Base-by-base conservation (phyloP, 2,329 filamentous ascomycete species). In the Xylaria digitata region DNA sequence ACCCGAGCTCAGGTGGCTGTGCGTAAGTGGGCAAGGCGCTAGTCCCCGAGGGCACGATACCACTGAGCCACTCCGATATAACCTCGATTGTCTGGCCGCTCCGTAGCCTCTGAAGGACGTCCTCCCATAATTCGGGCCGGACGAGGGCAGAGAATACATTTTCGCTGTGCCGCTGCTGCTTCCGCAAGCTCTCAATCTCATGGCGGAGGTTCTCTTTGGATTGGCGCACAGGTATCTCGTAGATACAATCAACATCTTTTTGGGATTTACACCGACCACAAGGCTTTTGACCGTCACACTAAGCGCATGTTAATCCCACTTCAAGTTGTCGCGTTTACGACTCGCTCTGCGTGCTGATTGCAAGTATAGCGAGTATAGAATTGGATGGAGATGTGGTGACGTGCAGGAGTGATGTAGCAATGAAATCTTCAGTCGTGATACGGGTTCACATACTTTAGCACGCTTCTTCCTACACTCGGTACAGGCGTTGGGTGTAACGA, bases 401-500 rank as follows among this genome's bases (percentile, higher is more conserved):
- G 52, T 23, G 9, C n/a, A 7, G n/a, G 43, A 42, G 19, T 26
- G n/a, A 30, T n/a, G 54, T 56, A 48, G 45, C 45, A 43, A 43
- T 2, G 34, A 54, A 45, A 60, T 19, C 9, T 17, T 19, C 23
- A 60, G 45, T 17, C 30, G 19, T 9, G 55, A 45, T 13, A 63
- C 45, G 15, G 57, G 43, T 23, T 50, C 26, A 69, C 78, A 40
- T 78, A 87, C 86, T 82, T 88, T 88, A 71, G 86, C 86, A 64
- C 86, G 85, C 77, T 88, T 88, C 78, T 88, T 88, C 61, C 86
- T 83, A 72, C 86, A 88, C 74, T 88, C 86, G 19, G 84, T 88
- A 74, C 86, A 88, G 26, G 86, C 86, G 76, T 88, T 88, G 48
- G 85, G 84, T 4, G 86, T 88, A 13, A 88, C 85, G 1, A 87